Evolutionary conservation across 139 green algal species (phyloP).

Genomic region (Micractinium conductrix): DNA sequence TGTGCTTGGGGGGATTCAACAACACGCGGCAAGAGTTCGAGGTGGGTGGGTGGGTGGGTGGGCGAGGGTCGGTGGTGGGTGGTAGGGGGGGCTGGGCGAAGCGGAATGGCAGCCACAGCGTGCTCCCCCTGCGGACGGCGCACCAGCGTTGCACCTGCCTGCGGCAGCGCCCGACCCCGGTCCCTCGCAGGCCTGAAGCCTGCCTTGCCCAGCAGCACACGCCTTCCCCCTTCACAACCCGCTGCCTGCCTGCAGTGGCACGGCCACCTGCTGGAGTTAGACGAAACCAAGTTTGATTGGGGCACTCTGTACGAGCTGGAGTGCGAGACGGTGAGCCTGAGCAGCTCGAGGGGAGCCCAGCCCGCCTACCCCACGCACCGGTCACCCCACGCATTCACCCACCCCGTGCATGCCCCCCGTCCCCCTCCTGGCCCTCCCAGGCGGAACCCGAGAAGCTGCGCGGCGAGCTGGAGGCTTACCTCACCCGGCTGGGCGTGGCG

Average conservation of each 20-base stretch:
- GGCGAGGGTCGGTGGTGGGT: too few species aligned
- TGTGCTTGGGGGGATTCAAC: constrained; percentile 88
- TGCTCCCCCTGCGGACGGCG: too few species aligned
- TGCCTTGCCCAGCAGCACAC: too few species aligned
- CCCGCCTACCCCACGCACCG: too few species aligned
- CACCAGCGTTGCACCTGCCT: too few species aligned
- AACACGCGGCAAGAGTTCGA: constrained; percentile 84
- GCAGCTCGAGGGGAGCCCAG: background rate
- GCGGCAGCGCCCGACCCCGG: too few species aligned
- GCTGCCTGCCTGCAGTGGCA: constrained; percentile 59
- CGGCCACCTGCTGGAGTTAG: constrained; percentile 87
- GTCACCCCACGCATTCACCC: too few species aligned
- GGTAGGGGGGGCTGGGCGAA: too few species aligned
- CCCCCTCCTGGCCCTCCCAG: constrained; percentile 43
- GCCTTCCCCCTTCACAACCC: background rate
- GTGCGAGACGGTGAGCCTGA: constrained; percentile 78
- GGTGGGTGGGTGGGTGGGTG: background rate
- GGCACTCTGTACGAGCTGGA: constrained; percentile 93
- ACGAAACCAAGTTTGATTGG: constrained; percentile 88
- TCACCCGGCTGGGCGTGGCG: constrained; percentile 60
- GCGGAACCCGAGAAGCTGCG: constrained; percentile 75
- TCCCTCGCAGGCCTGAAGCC: too few species aligned
- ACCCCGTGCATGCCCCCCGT: too few species aligned
- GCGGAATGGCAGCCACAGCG: too few species aligned
- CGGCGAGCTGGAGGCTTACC: constrained; percentile 73